A percentile compares a stretch with the other conserved stretches of the same genome.
phyloP scores from a whole-genome alignment of 2,329 filamentous ascomycete species.

The Huntiella bhutanensis region DNA sequence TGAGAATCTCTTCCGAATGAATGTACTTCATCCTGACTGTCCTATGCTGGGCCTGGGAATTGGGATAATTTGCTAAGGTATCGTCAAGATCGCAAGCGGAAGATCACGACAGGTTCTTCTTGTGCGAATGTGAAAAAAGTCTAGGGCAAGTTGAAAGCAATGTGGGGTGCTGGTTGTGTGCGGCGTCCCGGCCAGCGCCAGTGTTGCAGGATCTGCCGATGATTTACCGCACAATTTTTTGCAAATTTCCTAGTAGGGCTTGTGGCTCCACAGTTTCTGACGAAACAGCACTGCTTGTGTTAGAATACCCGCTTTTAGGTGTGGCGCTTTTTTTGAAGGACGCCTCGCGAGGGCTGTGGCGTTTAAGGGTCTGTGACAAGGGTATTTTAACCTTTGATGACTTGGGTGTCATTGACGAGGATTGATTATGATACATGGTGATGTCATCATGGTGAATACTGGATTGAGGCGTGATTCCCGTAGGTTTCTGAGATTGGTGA shows the following conservation, averaged over 20 bases:
- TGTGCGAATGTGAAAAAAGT: conserved; percentile 25
- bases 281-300: too few species aligned
- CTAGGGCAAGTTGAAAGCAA: conserved; percentile 19
- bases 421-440: too few species aligned
- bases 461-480: too few species aligned
- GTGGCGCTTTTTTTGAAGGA: too few species aligned
- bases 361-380: too few species aligned
- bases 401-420: too few species aligned
- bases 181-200: conserved; percentile 7
- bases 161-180: conserved; percentile 12
- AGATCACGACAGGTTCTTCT: conserved; percentile 20
- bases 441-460: too few species aligned
- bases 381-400: too few species aligned
- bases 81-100: conserved; percentile 15
- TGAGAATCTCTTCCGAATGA: conserved; percentile 89
- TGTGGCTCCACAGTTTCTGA: conserved; percentile 9
- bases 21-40: conserved; percentile 97
- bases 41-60: conserved; percentile 23
- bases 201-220: conserved; percentile 7
- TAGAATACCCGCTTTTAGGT: too few species aligned
- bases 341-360: too few species aligned
- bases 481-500: too few species aligned
- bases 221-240: conserved; percentile 11
- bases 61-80: conserved; percentile 10
- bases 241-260: conserved; percentile 9